Evolutionary conservation across 2,329 filamentous ascomycete species (phyloP).

Genomic region (Penicillium sp.): DNA sequence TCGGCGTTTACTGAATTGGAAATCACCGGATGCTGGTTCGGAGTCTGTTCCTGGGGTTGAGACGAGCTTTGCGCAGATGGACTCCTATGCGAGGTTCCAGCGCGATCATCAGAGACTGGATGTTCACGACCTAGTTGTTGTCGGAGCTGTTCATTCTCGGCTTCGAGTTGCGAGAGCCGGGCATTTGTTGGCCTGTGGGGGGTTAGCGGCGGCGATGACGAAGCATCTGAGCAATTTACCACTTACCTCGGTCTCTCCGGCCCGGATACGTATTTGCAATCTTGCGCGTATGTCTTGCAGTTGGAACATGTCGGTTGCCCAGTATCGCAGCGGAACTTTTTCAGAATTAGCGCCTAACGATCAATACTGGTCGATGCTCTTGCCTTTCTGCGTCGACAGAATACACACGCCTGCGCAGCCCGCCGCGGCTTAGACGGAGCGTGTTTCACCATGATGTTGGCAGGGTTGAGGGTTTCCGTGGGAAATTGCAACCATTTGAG

Average conservation of each 20-base stretch:
- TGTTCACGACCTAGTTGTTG: constrained; percentile 5
- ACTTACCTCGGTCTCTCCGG: constrained; percentile 11
- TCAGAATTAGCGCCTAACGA: background rate
- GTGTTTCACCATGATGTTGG: constrained; percentile 7
- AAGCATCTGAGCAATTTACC: background rate
- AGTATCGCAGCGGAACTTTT: constrained; percentile 18
- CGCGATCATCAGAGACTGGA: background rate
- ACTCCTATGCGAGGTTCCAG: background rate
- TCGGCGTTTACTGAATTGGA: background rate
- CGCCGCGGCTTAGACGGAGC: constrained; percentile 11
- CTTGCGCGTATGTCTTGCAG: constrained; percentile 13
- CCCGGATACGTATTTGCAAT: constrained; percentile 9
- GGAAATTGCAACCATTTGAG: background rate
- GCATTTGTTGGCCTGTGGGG: constrained; percentile 15
- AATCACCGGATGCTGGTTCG: background rate
- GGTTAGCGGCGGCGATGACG: background rate
- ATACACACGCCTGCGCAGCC: constrained; percentile 18
- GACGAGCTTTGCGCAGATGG: background rate
- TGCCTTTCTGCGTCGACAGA: constrained; percentile 20
- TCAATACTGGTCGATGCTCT: background rate
- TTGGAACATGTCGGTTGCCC: constrained; percentile 17
- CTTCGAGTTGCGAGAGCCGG: constrained; percentile 14
- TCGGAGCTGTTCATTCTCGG: constrained; percentile 22
- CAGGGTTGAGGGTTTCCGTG: background rate
- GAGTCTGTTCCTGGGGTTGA: background rate